Evolutionary conservation across 108 stramenopile species (phyloP).

Genomic region (Fragilariopsis cylindrus): DNA sequence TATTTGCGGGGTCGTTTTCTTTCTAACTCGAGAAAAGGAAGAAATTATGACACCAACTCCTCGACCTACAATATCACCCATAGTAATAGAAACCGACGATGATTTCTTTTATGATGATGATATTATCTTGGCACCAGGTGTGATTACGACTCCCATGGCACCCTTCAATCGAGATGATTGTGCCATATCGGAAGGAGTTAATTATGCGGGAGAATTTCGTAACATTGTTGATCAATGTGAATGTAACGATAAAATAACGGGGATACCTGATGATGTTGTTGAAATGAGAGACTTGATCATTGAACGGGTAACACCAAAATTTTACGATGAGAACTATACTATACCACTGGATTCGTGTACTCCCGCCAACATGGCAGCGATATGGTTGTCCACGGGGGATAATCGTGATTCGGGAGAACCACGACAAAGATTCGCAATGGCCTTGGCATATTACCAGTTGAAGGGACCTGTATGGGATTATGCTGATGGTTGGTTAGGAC

Average conservation of each 20-base stretch:
- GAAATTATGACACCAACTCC: slow-evolving; percentile 15
- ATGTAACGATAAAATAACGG: slow-evolving; percentile 33
- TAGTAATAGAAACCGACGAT: slow-evolving; percentile 30
- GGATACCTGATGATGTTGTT: slow-evolving; percentile 39
- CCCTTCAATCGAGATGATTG: slow-evolving; percentile 25
- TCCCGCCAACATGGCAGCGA: slow-evolving; percentile 45
- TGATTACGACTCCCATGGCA: slow-evolving; percentile 33
- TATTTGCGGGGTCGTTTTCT: slow-evolving; percentile 29
- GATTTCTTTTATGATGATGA: slow-evolving; percentile 47
- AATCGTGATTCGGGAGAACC: slow-evolving; percentile 50
- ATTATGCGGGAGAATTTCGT: slow-evolving; percentile 30
- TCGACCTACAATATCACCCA: slow-evolving; percentile 31
- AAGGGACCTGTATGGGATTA: slow-evolving; percentile 62
- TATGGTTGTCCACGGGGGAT: slow-evolving; percentile 50
- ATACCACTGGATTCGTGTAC: slow-evolving; percentile 30
- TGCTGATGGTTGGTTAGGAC: slow-evolving; percentile 42
- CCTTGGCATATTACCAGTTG: slow-evolving; percentile 35
- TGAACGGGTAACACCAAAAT: slow-evolving; percentile 32
- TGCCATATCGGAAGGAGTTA: slow-evolving; percentile 7
- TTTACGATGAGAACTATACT: slow-evolving; percentile 30
- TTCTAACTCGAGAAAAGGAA: slow-evolving; percentile 22
- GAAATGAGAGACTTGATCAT: slow-evolving; percentile 28
- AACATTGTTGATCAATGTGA: slow-evolving; percentile 46
- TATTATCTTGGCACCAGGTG: slow-evolving; percentile 32
- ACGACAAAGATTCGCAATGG: slow-evolving; percentile 37